Conservation (phyloP, 768 basidiomycete species). For the Rhizopogon roseolus region DNA sequence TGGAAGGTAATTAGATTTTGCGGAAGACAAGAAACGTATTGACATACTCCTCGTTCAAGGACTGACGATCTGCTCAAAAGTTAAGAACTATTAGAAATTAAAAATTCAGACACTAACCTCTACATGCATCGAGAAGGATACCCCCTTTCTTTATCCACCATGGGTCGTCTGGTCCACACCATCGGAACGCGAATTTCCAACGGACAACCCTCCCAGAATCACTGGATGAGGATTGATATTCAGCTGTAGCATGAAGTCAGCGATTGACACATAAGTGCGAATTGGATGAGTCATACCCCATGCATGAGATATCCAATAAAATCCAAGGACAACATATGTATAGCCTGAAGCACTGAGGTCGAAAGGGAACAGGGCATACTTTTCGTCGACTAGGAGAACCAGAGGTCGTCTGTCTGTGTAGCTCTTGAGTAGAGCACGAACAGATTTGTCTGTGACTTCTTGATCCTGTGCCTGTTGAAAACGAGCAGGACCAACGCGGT, state of each 20-base stretch:
- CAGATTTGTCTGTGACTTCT: conserved; percentile 61
- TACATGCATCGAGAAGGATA: not conserved
- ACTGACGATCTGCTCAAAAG: not conserved
- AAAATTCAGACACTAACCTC: not conserved
- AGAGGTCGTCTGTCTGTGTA: conserved; percentile 52
- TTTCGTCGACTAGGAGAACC: conserved; percentile 69
- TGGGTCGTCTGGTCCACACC: conserved; percentile 66
- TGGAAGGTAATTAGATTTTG: not conserved
- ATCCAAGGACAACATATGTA: conserved; percentile 47
- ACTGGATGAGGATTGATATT: conserved; percentile 51
- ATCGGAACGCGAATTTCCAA: conserved; percentile 82
- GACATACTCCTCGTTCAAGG: not conserved
- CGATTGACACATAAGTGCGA: not conserved
- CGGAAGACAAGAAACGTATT: not conserved
- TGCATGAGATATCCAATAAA: conserved; percentile 65
- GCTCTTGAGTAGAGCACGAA: conserved; percentile 61
- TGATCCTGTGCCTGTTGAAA: conserved; percentile 58
- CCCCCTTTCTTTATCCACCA: conserved; percentile 36
- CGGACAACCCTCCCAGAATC: conserved; percentile 54
- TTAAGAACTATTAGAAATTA: not conserved
- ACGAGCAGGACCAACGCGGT: conserved; percentile 32
- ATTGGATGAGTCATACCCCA: conserved; percentile 30
- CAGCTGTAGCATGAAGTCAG: conserved; percentile 36
- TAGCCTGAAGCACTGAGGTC: conserved; percentile 48
- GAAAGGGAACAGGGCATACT: conserved; percentile 69